Percentiles rank a stretch among this genome's conserved stretches.
These are phyloP conservation scores for Linaria vulgaris DNA, from an alignment of 257 asterid species.

Conservation along the genomic window DNA sequence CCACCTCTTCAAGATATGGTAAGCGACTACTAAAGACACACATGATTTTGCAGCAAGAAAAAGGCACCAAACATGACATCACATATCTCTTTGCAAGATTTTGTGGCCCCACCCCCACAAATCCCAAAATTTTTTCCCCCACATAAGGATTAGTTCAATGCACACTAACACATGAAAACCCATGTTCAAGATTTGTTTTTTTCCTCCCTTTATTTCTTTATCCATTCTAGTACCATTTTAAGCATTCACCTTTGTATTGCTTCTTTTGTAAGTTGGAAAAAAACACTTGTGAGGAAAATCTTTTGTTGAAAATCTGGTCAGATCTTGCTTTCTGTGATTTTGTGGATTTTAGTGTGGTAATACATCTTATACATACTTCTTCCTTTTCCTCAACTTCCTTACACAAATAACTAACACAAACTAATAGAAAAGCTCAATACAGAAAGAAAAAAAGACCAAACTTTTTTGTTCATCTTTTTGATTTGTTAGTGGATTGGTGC, in stretches of 20 bases:
- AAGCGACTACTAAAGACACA: constrained; percentile 30
- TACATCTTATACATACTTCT: constrained; percentile 1
- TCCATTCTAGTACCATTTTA: constrained; percentile 12
- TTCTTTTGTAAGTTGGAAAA: constrained; percentile 56
- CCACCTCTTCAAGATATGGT: constrained; percentile 76
- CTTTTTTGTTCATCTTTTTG: background rate
- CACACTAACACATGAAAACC: constrained; percentile 16
- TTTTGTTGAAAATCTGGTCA: constrained; percentile 55
- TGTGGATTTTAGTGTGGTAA: constrained; percentile 48
- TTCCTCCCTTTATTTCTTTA: constrained; percentile 13
- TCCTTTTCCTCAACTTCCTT: background rate
- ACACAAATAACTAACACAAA: background rate
- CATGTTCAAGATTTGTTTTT: constrained; percentile 35
- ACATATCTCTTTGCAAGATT: constrained; percentile 65
- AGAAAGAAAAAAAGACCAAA: background rate
- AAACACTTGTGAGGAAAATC: constrained; percentile 29
- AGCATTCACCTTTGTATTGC: constrained; percentile 36
- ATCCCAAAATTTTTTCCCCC: constrained; percentile 15
- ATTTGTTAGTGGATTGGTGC: background rate
- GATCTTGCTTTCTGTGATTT: constrained; percentile 81
- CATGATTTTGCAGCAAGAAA: constrained; percentile 66
- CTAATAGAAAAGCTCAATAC: background rate
- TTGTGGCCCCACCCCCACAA: constrained; percentile 26
- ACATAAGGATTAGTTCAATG: constrained; percentile 17
- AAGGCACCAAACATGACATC: constrained; percentile 58